phyloP scores from a whole-genome alignment of 495 filamentous ascomycete species.

The Neurospora sp. region DNA sequence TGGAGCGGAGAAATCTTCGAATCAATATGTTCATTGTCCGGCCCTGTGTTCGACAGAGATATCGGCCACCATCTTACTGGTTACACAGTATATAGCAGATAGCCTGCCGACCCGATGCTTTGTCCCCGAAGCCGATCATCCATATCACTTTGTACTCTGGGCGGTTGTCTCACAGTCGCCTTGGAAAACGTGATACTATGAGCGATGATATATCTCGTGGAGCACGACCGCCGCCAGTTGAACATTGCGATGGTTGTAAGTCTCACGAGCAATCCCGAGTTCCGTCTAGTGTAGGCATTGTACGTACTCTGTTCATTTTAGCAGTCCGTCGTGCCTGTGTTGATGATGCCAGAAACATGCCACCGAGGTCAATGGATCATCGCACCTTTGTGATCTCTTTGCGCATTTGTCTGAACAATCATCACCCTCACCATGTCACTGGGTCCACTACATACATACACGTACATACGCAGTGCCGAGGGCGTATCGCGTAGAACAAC shows the following conservation, averaged over 20 bases:
- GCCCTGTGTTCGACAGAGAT: neutral
- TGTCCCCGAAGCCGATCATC: neutral
- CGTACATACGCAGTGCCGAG: neutral
- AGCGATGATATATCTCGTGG: neutral
- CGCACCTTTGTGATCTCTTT: neutral
- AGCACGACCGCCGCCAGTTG: neutral
- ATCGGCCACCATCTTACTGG: neutral
- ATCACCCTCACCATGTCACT: neutral
- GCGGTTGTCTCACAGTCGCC: neutral
- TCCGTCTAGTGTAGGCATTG: neutral
- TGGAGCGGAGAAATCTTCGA: neutral
- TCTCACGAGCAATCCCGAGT: neutral
- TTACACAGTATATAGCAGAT: neutral
- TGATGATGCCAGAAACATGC: neutral
- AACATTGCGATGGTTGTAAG: neutral
- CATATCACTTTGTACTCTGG: neutral
- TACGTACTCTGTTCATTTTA: neutral
- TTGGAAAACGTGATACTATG: neutral
- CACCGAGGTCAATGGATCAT: neutral
- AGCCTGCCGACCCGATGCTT: neutral
- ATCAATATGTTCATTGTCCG: neutral
- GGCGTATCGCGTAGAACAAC: conserved; percentile 7
- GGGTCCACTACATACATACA: neutral
- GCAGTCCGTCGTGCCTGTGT: neutral
- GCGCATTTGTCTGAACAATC: neutral